Percentiles rank a stretch among this genome's conserved stretches.
These are phyloP conservation scores for Rhinocladiella similis DNA, from an alignment of 2,329 filamentous ascomycete genomes.

Conservation along the genomic window DNA sequence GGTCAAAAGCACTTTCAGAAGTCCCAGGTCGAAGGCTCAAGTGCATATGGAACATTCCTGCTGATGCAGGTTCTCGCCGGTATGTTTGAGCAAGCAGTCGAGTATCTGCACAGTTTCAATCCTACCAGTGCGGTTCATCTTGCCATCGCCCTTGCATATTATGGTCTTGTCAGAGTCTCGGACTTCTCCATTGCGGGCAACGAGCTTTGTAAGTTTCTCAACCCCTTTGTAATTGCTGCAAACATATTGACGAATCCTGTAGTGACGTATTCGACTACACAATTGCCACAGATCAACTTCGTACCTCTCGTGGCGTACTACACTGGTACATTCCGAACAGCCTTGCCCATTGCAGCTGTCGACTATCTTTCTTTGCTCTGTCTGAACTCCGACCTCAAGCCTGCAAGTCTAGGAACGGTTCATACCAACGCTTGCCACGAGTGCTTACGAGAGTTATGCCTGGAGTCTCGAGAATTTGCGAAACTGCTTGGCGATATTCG, in stretches of 20 bases:
- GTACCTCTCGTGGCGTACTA: slow-evolving; percentile 92
- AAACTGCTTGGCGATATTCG: slow-evolving; percentile 89
- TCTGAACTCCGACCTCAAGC: slow-evolving; percentile 76
- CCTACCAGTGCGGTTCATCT: slow-evolving; percentile 96
- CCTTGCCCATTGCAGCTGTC: slow-evolving; percentile 82
- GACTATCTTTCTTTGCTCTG: slow-evolving; percentile 93
- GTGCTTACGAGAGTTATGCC: slow-evolving; percentile 85
- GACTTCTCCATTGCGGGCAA: slow-evolving; percentile 74
- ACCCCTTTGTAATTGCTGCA: slow-evolving; percentile 15
- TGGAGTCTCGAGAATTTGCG: slow-evolving; percentile 97
- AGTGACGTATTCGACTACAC: slow-evolving; percentile 57
- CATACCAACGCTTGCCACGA: slow-evolving; percentile 86
- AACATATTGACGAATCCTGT: slow-evolving; percentile 21
- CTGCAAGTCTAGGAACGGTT: slow-evolving; percentile 69
- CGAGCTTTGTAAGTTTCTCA: slow-evolving; percentile 56
- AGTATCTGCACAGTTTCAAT: slow-evolving; percentile 87
- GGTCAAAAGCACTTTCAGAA: slow-evolving; percentile 89
- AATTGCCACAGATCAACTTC: slow-evolving; percentile 82
- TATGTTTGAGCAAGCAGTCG: slow-evolving; percentile 90
- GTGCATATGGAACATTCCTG: slow-evolving; percentile 86
- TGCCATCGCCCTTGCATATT: slow-evolving; percentile 83
- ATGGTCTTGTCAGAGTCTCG: slow-evolving; percentile 83
- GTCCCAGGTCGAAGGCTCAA: slow-evolving; percentile 72
- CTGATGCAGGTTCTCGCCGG: slow-evolving; percentile 87
- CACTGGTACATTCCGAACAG: slow-evolving; percentile 91